Conservation (phyloP, 164 flowering plant species). For the Nymphaea thermarum region DNA sequence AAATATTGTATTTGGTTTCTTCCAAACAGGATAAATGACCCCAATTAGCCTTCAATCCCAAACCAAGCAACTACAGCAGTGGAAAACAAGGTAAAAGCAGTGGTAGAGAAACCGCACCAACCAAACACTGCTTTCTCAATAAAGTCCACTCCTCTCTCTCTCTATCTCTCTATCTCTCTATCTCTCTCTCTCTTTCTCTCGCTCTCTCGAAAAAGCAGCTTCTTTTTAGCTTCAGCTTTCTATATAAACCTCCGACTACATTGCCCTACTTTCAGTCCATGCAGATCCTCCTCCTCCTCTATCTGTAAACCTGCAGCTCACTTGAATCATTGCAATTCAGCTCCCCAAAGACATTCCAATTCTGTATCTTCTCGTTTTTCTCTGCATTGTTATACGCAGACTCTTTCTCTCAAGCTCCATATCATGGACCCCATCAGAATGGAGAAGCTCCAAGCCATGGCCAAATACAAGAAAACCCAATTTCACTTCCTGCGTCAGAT, state of each 20-base stretch:
- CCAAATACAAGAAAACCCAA: constrained; percentile 27
- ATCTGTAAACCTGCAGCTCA: too few species aligned
- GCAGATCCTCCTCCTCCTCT: too few species aligned
- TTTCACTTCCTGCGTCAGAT: constrained; percentile 22
- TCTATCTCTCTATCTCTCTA: too few species aligned
- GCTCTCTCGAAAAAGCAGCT: background rate
- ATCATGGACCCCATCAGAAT: constrained; percentile 28
- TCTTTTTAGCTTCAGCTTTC: constrained; percentile 4
- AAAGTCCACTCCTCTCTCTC: constrained; percentile 2
- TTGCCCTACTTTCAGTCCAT: constrained; percentile 20
- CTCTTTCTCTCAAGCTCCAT: background rate
- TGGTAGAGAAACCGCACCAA: constrained; percentile 5
- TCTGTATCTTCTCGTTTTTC: background rate
- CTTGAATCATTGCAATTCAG: too few species aligned
- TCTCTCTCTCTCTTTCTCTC: too few species aligned
- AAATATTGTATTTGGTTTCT: too few species aligned
- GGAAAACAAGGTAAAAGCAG: constrained; percentile 10
- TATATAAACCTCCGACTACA: constrained; percentile 20
- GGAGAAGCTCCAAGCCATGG: constrained; percentile 32
- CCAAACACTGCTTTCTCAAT: constrained; percentile 18
- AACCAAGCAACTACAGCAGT: constrained; percentile 14
- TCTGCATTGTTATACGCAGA: background rate
- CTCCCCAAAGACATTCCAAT: background rate
- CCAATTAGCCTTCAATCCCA: background rate
- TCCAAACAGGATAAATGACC: background rate